Evolutionary conservation across 108 stramenopile species (phyloP), one percentile per base, ranked within the genome.

Genomic region (Cylindrotheca closterium): DNA sequence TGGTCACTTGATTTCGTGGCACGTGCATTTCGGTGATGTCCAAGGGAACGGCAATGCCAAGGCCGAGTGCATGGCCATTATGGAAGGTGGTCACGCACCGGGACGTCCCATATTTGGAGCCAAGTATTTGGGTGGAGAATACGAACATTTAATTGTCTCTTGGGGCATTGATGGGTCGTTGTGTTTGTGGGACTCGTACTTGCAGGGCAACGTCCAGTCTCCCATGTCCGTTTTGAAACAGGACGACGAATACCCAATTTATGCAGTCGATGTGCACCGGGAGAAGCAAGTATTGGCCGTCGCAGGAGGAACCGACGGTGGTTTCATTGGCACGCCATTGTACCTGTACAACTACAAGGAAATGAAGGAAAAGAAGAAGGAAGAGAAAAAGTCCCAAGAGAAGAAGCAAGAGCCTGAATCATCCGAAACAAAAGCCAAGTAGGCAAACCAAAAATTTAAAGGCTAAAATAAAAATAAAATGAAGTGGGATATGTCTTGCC

Each of bases 131-230:
- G 85, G 84, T 30, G 79, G 73, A 56, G 37, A 62, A 26, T 67
- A 81, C 46, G 61, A 91, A 60, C 73, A 90, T 31, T 64, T 90
- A 48, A 51, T 93, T n/a, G 19, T 93, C 30, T 86, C 92, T 3
- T 93, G 92, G 92, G 84, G 92, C 25, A 82, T 91, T 7, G 92
- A 93, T 63, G 92, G 92, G 3, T 80, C 72, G 37, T 58, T 93
- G 17, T 90, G 86, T 55, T 59, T 93, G 24, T 93, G 92, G 92
- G 86, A 89, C 56, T 81, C 88, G 8, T 52, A 58, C 15, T 80
- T 84, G 5, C 45, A 58, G 7, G 89, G 82, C 10, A 66, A 87
- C 57, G 73, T 89, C 19, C 65, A 76, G 50, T 80, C 79, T 61
- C 92, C 92, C n/a, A 58, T 93, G 18, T 84, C 87, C 22, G 76